Evolutionary conservation across 2,329 filamentous ascomycete genomes (phyloP), one percentile per base, ranked within the genome.

Genomic region (Amauroascus verrucosus): DNA sequence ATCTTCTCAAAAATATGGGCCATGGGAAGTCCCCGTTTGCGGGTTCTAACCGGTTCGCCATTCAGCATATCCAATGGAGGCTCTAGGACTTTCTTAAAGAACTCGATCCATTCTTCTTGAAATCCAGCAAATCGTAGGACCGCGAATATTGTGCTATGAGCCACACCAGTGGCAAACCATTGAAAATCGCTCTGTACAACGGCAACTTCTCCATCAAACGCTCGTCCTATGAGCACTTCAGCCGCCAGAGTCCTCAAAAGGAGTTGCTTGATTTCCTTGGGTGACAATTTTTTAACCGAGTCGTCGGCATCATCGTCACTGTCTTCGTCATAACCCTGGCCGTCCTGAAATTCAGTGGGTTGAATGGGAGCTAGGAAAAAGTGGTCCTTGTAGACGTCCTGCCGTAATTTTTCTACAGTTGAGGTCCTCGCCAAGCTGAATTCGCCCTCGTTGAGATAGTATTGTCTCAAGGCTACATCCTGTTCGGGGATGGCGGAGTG

Each of bases 1-100:
- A 76, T 59, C 57, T 77, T 75, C 56, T 72, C 73, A 13, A 74
- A 65, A 0, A 69, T 62, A 55, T 77, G 73, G 0, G 71, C 71
- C 57, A 72, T 72, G 0, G 74, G 75, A 0, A 73, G 69, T 5
- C 75, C 74, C 16, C 74, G 64, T 53, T 65, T 66, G 33, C 74
- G 72, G 20, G 63, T 65, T 8, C 72, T 68, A 67, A 68, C 18
- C 64, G 65, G 38, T 63, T 65, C 47, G 70, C 70, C 61, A 22
- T 56, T 55, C 26, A 55, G 38, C 58, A 67, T 63, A 53, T 74
- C 75, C 40, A 77, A 59, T 0, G 74, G 75, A 5, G 74, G 69
- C 46, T 72, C 64, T 6, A 77, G 61, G 48, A 74, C 74, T 33
- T 69, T 72, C 38, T 63, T 64, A 60, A 75, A 75, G 60, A 77